Percentiles rank a stretch among this genome's conserved stretches.
Conservation (phyloP, 495 filamentous ascomycete species). For the Penicillium diatomitis region DNA sequence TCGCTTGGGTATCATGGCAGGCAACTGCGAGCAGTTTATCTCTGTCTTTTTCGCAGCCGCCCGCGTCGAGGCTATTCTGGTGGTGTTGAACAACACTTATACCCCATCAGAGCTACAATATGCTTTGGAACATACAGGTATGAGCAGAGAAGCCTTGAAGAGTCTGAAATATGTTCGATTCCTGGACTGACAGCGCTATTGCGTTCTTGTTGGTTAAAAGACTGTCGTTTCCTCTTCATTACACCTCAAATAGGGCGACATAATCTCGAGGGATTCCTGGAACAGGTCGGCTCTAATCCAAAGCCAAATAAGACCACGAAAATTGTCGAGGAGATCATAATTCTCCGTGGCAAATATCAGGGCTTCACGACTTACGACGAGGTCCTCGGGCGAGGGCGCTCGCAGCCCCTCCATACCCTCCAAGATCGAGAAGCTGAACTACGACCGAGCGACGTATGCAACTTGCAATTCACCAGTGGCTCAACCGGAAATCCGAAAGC, state of each 20-base stretch:
- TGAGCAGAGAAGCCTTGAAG: too few relatives aligned
- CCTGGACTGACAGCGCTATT: too few relatives aligned
- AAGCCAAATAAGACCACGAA: slow-evolving; percentile 21
- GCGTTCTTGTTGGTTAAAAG: slow-evolving; percentile 10
- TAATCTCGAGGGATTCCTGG: slow-evolving; percentile 44
- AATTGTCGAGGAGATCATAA: slow-evolving; percentile 40
- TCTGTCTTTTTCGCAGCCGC: slow-evolving; percentile 59
- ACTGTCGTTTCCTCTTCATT: slow-evolving; percentile 56
- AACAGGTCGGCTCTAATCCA: slow-evolving; percentile 35
- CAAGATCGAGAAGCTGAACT: slow-evolving; percentile 38
- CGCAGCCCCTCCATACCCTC: slow-evolving; percentile 29
- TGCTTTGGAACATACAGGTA: slow-evolving; percentile 56
- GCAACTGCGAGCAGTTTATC: slow-evolving; percentile 63
- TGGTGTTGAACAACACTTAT: slow-evolving; percentile 66
- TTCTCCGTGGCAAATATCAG: slow-evolving; percentile 43
- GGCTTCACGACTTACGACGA: slow-evolving; percentile 44
- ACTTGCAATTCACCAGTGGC: slow-evolving; percentile 63
- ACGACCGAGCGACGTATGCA: slow-evolving; percentile 53
- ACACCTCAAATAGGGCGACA: slow-evolving; percentile 51
- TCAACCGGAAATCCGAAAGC: slow-evolving; percentile 65
- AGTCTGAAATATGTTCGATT: too few relatives aligned
- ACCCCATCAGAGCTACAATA: slow-evolving; percentile 54
- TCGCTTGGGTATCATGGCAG: slow-evolving; percentile 60
- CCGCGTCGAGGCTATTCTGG: slow-evolving; percentile 55
- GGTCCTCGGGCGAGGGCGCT: slow-evolving; percentile 26